A percentile compares a stretch with the other conserved stretches of the same genome.
Evolutionary conservation across 495 filamentous ascomycete genomes (phyloP).

Genomic region (Penicillium goetzii): DNA sequence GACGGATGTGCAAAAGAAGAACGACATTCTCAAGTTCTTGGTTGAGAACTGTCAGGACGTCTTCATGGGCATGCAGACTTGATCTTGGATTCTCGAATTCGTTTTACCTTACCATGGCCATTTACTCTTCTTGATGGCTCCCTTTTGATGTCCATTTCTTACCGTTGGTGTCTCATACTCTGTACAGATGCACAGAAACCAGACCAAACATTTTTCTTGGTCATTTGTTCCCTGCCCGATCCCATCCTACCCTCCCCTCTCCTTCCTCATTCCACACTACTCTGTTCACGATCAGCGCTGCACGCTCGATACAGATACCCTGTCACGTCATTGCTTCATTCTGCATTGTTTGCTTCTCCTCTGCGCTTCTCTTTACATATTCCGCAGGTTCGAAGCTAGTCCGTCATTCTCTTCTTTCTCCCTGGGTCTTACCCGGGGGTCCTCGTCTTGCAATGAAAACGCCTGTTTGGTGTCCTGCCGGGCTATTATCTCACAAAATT

Average conservation of each 20-base stretch:
- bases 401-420: conserved; percentile 1
- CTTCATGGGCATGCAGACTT: conserved; percentile 59
- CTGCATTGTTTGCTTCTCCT: conserved; percentile 3
- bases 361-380: conserved; percentile 22
- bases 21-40: conserved; percentile 83
- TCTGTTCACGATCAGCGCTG: conserved; percentile 33
- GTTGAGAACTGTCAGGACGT: conserved; percentile 83
- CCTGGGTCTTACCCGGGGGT: conserved; percentile 7
- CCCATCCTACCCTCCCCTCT: conserved; percentile 1
- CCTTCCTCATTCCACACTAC: conserved; percentile 7
- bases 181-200: conserved; percentile 30
- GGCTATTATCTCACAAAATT: conserved; percentile 13
- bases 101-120: conserved; percentile 6
- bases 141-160: conserved; percentile 4
- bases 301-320: conserved; percentile 37
- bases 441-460: background rate
- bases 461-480: conserved; percentile 1
- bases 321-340: conserved; percentile 18
- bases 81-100: background rate
- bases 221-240: conserved; percentile 14
- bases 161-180: background rate
- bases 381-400: conserved; percentile 36
- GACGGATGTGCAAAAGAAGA: conserved; percentile 93
- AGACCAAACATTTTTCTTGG: conserved; percentile 12
- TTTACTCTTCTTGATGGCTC: conserved; percentile 28